Percentiles rank a stretch among this genome's conserved stretches.
phyloP scores from a whole-genome alignment of 1,284 basidiomycete genomes.

The Trichosporon asahii region DNA sequence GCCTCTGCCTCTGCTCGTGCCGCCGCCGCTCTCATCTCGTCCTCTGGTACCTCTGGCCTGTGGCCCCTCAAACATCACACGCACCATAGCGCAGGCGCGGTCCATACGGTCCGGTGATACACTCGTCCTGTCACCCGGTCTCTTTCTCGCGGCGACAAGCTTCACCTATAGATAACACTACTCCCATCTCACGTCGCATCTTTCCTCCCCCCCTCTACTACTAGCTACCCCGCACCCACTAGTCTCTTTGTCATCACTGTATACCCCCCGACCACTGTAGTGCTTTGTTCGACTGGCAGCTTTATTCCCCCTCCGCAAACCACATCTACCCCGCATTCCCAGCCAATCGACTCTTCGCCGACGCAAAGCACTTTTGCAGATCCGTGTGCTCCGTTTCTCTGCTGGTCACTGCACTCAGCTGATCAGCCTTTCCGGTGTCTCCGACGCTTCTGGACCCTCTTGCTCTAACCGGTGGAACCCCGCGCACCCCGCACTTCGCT shows the following conservation, averaged over 20 bases:
- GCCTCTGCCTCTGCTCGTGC: not conserved
- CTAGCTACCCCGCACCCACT: not conserved
- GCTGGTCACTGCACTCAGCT: not conserved
- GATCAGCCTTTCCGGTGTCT: not conserved
- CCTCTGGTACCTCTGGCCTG: not conserved
- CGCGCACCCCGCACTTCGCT: too few relatives aligned
- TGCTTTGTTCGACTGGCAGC: not conserved
- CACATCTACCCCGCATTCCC: not conserved
- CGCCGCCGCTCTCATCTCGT: not conserved
- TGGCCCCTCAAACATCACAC: not conserved
- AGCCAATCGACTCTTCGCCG: not conserved
- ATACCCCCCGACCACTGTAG: not conserved
- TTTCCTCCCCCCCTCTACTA: not conserved
- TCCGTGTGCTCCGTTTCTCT: not conserved
- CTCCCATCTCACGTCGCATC: not conserved
- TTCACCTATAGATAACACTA: not conserved
- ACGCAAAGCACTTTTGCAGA: not conserved
- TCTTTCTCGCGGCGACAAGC: not conserved
- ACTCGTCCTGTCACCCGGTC: not conserved
- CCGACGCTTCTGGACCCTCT: too few relatives aligned
- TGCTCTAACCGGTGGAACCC: too few relatives aligned
- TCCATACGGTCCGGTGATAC: not conserved
- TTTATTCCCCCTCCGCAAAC: not conserved
- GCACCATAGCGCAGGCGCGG: constrained; percentile 1
- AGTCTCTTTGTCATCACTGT: not conserved